Percentiles rank a stretch among this genome's conserved stretches.
These are phyloP conservation scores for Colletotrichum sp. DNA, from an alignment of 2,329 filamentous ascomycete genomes.

Conservation along the genomic window DNA sequence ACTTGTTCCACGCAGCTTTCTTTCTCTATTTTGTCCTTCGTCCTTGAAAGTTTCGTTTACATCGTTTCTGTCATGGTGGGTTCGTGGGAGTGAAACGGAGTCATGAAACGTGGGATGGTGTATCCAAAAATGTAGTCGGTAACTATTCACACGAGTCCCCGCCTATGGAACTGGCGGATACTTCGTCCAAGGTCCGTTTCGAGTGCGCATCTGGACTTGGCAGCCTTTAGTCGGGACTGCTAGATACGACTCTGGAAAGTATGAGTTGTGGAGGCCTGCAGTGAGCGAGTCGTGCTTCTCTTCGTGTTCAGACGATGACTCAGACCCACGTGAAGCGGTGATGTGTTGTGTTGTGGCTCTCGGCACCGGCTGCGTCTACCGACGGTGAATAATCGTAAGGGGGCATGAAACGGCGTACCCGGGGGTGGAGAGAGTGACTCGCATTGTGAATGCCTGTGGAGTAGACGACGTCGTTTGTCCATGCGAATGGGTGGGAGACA, in stretches of 20 bases:
- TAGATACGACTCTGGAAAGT: not conserved
- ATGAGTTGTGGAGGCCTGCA: not conserved
- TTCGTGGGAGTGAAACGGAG: not conserved
- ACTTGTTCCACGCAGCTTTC: not conserved
- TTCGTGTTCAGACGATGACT: not conserved
- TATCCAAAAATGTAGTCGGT: not conserved
- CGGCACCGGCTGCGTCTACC: not conserved
- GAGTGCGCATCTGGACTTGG: not conserved
- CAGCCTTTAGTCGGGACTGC: not conserved
- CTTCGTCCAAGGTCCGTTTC: not conserved
- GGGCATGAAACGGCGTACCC: not conserved
- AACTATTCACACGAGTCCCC: not conserved
- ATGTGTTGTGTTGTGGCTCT: not conserved
- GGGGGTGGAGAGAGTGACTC: not conserved
- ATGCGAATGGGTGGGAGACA: not conserved
- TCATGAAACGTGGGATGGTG: not conserved
- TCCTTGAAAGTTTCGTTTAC: not conserved
- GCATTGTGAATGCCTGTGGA: not conserved
- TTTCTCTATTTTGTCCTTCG: not conserved
- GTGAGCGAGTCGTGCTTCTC: not conserved
- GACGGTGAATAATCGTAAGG: not conserved
- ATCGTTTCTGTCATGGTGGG: not conserved
- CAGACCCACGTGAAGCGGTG: not conserved
- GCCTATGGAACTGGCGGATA: not conserved
- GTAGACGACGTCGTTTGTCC: not conserved